These are phyloP conservation scores for Thamnidium elegans DNA, from an alignment of 192 early-diverging fungal genomes.

Conservation along the genomic window DNA sequence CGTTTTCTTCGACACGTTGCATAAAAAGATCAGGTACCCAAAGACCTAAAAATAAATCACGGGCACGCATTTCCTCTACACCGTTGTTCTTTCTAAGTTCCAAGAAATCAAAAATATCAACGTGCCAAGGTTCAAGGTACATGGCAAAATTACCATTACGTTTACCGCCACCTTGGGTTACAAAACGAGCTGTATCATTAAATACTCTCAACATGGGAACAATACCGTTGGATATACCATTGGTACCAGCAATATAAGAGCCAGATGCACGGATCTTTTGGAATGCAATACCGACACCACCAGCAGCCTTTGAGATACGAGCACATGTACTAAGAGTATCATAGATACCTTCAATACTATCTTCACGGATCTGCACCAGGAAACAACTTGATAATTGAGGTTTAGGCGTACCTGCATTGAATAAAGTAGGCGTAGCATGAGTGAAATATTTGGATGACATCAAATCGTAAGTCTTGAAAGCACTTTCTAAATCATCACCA, in stretches of 20 bases:
- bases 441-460: conserved; percentile 96
- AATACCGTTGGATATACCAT: conserved; percentile 94
- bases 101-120: conserved; percentile 93
- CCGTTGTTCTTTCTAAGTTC: conserved; percentile 96
- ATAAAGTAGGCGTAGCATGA: conserved; percentile 93
- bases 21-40: conserved; percentile 98
- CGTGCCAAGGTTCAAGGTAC: conserved; percentile 97
- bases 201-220: conserved; percentile 97
- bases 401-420: conserved; percentile 96
- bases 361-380: conserved; percentile 90
- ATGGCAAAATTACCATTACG: conserved; percentile 95
- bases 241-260: conserved; percentile 96
- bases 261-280: conserved; percentile 93
- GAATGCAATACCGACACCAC: conserved; percentile 93
- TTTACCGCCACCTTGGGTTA: conserved; percentile 97
- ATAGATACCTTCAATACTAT: conserved; percentile 96
- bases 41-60: conserved; percentile 93
- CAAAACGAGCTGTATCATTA: conserved; percentile 97
- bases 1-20: conserved; percentile 87
- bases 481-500: conserved; percentile 81
- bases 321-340: conserved; percentile 94
- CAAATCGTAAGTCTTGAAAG: conserved; percentile 87
- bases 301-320: conserved; percentile 94
- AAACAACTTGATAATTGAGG: conserved; percentile 95
- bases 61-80: conserved; percentile 92